Conservation (phyloP, 2,329 filamentous ascomycete species). For the Pestalotiopsis sp. region DNA sequence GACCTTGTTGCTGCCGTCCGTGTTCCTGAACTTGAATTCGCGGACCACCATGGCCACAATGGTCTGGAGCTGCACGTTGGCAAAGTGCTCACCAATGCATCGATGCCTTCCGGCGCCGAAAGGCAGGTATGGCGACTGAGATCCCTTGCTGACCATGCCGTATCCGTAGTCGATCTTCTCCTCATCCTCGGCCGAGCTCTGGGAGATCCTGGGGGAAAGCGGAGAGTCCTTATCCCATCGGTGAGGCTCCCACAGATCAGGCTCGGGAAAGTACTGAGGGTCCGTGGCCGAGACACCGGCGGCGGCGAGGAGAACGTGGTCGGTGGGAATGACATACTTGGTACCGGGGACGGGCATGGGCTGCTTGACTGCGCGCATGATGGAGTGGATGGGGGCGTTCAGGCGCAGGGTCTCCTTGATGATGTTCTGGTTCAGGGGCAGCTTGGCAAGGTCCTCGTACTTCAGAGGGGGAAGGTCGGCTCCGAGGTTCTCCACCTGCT, state of each 20-base stretch:
- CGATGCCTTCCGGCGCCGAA: constrained; percentile 92
- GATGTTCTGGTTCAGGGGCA: constrained; percentile 81
- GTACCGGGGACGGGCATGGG: constrained; percentile 85
- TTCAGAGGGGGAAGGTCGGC: constrained; percentile 73
- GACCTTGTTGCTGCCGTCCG: constrained; percentile 70
- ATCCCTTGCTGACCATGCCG: constrained; percentile 88
- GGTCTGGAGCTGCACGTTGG: constrained; percentile 87
- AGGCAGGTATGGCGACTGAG: constrained; percentile 86
- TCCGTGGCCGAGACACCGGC: constrained; percentile 80
- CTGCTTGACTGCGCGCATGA: constrained; percentile 88
- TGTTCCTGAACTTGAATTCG: constrained; percentile 77
- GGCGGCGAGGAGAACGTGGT: constrained; percentile 80
- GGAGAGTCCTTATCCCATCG: constrained; percentile 76
- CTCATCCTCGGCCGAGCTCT: constrained; percentile 55
- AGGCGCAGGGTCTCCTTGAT: constrained; percentile 91
- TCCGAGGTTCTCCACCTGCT: constrained; percentile 77
- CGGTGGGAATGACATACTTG: constrained; percentile 78
- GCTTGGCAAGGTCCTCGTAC: constrained; percentile 76
- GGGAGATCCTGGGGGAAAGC: constrained; percentile 50
- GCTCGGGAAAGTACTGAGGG: constrained; percentile 77
- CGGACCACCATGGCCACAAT: constrained; percentile 79
- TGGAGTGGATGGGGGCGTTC: constrained; percentile 92
- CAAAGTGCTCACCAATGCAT: constrained; percentile 97
- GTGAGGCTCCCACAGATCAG: constrained; percentile 84
- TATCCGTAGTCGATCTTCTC: constrained; percentile 93